Evolutionary conservation across 2,329 filamentous ascomycete genomes (phyloP), one percentile per base, ranked within the genome.

Genomic region (Piedraia hortae): DNA sequence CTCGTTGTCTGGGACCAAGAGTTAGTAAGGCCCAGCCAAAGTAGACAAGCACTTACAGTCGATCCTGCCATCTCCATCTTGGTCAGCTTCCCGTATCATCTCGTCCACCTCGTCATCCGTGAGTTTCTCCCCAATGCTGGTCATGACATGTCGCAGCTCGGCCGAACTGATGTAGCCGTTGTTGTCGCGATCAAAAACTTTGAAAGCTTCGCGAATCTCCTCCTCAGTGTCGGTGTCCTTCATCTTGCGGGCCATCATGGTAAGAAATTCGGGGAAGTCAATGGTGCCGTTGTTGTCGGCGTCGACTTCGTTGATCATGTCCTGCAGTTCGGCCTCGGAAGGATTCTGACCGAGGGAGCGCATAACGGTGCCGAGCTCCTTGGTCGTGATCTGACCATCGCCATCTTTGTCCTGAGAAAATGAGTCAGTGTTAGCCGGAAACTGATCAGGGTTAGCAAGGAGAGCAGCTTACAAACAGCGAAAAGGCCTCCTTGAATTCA

Each of bases 401-500:
- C 53, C 53, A 39, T 60, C 55, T 41, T 59, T 60, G 51, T 60
- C 56, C 56, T 60, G 36, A 37, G 13, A 17, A 12, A 18, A 12
- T 22, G 6, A 10, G 30, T 36, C 26, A 37, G 34, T 12, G 20
- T 19, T 21, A 22, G 18, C 22, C 17, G 21, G 22, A 12, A 23
- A 18, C 16, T 6, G 10, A 6, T 7, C 10, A 6, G 9, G 16
- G 18, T 20, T 14, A 16, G n/a, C 10, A 6, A 19, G 19, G 20
- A 21, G 14, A 10, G 10, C 17, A 24, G 68, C 85, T 70, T 70
- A 97, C 85, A 54, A 97, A 97, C 36, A 97, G 75, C 50, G 85
- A 97, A 59, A 97, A 97, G 25, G 85, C 85, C 60, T 97, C 85
- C 73, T 93, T 97, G 63, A 93, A 97, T 60, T 97, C 85, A 48